These are phyloP conservation scores for Rhizopogon sp. DNA, from an alignment of 768 basidiomycete genomes.

Conservation along the genomic window DNA sequence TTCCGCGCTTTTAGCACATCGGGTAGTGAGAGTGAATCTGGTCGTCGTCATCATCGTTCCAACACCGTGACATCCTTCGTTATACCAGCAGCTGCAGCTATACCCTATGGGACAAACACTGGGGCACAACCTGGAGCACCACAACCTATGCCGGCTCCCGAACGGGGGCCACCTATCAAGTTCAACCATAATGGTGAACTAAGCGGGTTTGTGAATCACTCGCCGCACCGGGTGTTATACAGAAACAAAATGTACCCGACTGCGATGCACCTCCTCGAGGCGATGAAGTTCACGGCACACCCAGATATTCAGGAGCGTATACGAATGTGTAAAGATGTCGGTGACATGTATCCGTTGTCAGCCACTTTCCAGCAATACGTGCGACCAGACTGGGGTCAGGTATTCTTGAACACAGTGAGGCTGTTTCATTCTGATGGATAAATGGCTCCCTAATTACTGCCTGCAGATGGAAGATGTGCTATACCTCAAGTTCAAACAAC, in stretches of 20 bases:
- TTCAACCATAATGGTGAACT: constrained; percentile 40
- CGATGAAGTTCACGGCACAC: constrained; percentile 56
- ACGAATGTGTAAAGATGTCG: constrained; percentile 35
- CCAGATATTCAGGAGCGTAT: constrained; percentile 56
- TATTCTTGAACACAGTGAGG: constrained; percentile 44
- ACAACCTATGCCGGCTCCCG: constrained; percentile 15
- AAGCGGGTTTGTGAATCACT: constrained; percentile 59
- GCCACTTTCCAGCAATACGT: constrained; percentile 30
- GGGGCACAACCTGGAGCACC: neutral
- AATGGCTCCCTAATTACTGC: neutral
- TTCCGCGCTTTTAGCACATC: constrained; percentile 40
- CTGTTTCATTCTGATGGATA: neutral
- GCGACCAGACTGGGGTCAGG: constrained; percentile 51
- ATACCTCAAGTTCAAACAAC: constrained; percentile 66
- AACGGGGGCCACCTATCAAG: constrained; percentile 22
- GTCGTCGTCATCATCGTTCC: constrained; percentile 13
- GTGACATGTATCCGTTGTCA: constrained; percentile 34
- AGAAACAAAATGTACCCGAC: constrained; percentile 55
- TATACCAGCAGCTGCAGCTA: constrained; percentile 8
- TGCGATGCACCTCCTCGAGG: constrained; percentile 73
- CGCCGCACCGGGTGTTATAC: constrained; percentile 57
- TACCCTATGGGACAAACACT: constrained; percentile 5
- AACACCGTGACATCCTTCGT: constrained; percentile 19
- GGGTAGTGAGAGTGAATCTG: constrained; percentile 11
- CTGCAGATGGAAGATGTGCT: constrained; percentile 65